Evolutionary conservation across 202 grass and related monocot species (phyloP), one percentile per base, ranked within the genome.

Genomic region (Cymbopogon flexuosus): DNA sequence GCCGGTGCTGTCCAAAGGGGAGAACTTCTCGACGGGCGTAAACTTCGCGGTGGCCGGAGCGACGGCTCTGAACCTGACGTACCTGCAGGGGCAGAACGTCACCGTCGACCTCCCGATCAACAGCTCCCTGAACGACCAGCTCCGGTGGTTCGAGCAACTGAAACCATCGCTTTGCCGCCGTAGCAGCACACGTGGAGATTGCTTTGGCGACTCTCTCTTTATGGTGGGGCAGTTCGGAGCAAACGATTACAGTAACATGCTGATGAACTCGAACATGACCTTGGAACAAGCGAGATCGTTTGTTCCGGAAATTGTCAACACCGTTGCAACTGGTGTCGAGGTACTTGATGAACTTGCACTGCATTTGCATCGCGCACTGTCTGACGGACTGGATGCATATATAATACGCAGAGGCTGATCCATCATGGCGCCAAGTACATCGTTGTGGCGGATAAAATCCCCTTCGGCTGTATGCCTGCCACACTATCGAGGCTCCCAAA

Each of bases 1-100:
- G 3, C 84, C 80, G 5, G 86, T 30, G 12, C 56, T 78, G 33
- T 62, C 58, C 0, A 31, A 16, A 22, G 46, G 49, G 22, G 42
- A 71, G 13, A 27, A 84, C 76, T 91, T 91, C 71, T 72, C 81
- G 2, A 31, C 35, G 0, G 85, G 88, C 5, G 71, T 62, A 12
- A 87, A 91, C 81, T 94, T 94, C 14, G 82, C 82, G 0, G 82
- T 88, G 41, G 37, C 4, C 1, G 78, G 49, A 36, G 84, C 87
- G 15, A 73, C 76, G 3, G 85, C 87, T 18, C 79, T 92, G 3
- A 78, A 86, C 39, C 61, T 78, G 37, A 42, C 78, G 15, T 88
- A 92, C 72, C 80, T 88, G 10, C 22, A 75, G 76, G 52, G 65
- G 16, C 64, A 83, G 18, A 87, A 85, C 41, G 3, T 73, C 35